Percentiles rank a stretch among this genome's conserved stretches.
These are phyloP conservation scores for Peterozyma xylosa DNA, from an alignment of 805 yeast genomes.

Conservation along the genomic window DNA sequence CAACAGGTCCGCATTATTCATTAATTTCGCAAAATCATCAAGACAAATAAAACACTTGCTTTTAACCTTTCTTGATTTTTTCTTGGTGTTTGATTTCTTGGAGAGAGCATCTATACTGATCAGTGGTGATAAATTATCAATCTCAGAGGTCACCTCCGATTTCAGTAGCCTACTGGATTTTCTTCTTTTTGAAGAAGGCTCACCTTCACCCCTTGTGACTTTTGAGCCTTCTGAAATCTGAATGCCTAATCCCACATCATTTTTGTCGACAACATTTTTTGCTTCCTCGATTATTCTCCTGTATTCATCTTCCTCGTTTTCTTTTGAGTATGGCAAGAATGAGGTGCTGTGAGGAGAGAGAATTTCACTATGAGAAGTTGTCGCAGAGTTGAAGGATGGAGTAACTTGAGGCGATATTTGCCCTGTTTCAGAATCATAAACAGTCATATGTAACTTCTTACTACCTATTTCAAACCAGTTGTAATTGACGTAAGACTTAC, in stretches of 20 bases:
- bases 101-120: not conserved
- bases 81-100: not conserved
- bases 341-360: not conserved
- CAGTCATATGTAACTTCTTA: constrained; percentile 6
- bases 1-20: not conserved
- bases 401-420: constrained; percentile 16
- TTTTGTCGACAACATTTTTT: constrained; percentile 3
- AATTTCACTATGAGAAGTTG: not conserved
- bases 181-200: constrained; percentile 3
- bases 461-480: constrained; percentile 35
- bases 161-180: constrained; percentile 2
- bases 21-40: constrained; percentile 1
- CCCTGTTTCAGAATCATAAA: constrained; percentile 15
- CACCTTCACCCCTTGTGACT: not conserved
- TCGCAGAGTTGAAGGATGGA: constrained; percentile 10
- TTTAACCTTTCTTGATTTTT: not conserved
- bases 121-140: constrained; percentile 6
- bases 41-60: constrained; percentile 2
- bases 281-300: constrained; percentile 16
- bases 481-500: constrained; percentile 40
- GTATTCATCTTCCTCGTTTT: constrained; percentile 19
- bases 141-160: constrained; percentile 4
- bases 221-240: not conserved
- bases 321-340: not conserved
- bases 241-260: not conserved